Evolutionary conservation across 257 asterid species (phyloP).

Genomic region (Coffea eugenioides): DNA sequence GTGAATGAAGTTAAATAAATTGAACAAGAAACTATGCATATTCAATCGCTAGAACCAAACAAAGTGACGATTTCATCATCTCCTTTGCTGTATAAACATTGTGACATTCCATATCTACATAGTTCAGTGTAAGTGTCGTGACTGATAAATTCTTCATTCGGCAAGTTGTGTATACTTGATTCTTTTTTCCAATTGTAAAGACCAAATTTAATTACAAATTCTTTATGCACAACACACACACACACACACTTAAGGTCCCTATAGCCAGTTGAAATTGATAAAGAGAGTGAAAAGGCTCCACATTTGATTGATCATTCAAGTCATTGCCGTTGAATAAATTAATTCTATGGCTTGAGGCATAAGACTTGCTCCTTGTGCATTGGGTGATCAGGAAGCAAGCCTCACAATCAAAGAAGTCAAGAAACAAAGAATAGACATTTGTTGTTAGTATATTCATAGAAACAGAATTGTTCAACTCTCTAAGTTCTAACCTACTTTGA

Average conservation of each 20-base stretch:
- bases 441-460: neutral
- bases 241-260: too few relatives aligned
- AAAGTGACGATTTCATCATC: too few relatives aligned
- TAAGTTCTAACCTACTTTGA: slow-evolving; percentile 18
- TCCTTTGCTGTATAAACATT: too few relatives aligned
- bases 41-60: too few relatives aligned
- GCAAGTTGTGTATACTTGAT: too few relatives aligned
- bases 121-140: too few relatives aligned
- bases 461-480: slow-evolving; percentile 7
- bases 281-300: neutral
- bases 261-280: neutral
- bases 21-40: too few relatives aligned
- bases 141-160: too few relatives aligned
- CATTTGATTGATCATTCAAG: neutral
- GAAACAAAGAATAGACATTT: neutral
- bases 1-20: too few relatives aligned
- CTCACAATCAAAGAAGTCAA: neutral
- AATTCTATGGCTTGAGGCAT: neutral
- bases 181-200: too few relatives aligned
- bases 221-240: neutral
- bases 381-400: neutral
- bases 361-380: neutral
- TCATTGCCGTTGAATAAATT: neutral
- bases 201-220: neutral
- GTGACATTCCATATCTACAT: too few relatives aligned